Conservation (phyloP, 75 land plant genomes). For the Pseudotsuga menziesii region DNA sequence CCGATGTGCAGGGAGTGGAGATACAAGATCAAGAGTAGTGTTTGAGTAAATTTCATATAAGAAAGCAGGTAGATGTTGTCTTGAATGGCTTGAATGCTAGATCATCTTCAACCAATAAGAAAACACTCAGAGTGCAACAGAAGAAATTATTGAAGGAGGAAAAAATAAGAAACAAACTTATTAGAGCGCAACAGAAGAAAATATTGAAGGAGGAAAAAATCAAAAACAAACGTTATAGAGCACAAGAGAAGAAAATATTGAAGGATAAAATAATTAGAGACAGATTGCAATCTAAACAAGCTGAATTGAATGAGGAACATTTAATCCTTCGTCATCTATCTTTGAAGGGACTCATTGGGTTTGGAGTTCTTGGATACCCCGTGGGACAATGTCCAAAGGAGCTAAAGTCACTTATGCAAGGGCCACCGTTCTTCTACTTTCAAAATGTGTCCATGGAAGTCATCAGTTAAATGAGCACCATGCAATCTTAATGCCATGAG, state of each 20-base stretch:
- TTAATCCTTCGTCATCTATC: background rate
- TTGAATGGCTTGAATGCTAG: background rate
- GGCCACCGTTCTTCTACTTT: constrained; percentile 81
- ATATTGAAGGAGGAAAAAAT: background rate
- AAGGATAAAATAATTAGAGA: background rate
- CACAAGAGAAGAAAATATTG: background rate
- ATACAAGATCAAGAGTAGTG: background rate
- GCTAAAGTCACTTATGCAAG: constrained; percentile 13
- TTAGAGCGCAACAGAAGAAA: too few relatives aligned
- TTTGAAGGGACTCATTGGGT: constrained; percentile 7
- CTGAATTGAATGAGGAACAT: background rate
- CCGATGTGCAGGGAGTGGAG: background rate
- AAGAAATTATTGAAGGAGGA: background rate
- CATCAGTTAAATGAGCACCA: too few relatives aligned
- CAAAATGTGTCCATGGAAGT: constrained; percentile 66
- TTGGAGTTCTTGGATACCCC: constrained; percentile 17
- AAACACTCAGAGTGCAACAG: background rate
- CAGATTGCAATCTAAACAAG: background rate
- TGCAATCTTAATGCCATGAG: too few relatives aligned
- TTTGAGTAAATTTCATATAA: background rate
- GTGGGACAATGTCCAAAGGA: background rate
- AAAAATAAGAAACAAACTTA: background rate
- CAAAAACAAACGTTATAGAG: background rate
- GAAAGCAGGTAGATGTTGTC: constrained; percentile 5
- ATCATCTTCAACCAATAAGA: background rate